Percentiles rank a stretch among this genome's conserved stretches.
These are phyloP conservation scores for Kickxella alabastrina DNA, from an alignment of 192 early-diverging fungal genomes.

Conservation along the genomic window DNA sequence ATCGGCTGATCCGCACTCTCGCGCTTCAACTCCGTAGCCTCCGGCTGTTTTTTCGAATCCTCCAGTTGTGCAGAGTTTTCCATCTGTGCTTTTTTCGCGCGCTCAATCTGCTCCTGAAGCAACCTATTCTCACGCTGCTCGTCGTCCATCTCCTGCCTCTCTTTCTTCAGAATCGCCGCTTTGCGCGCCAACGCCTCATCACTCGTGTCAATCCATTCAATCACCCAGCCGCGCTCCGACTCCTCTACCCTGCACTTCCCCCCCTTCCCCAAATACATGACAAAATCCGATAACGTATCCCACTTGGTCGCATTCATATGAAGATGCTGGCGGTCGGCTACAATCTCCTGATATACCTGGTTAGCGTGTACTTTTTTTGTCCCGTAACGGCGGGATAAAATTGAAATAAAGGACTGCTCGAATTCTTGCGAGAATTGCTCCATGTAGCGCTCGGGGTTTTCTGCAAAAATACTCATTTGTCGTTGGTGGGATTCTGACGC, in stretches of 20 bases:
- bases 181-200: slow-evolving; percentile 76
- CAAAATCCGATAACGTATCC: slow-evolving; percentile 86
- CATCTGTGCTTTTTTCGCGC: slow-evolving; percentile 54
- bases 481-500: slow-evolving; percentile 86
- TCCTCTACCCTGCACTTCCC: slow-evolving; percentile 86
- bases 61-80: background rate
- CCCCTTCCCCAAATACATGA: slow-evolving; percentile 78
- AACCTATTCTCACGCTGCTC: slow-evolving; percentile 77
- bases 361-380: slow-evolving; percentile 87
- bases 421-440: slow-evolving; percentile 79
- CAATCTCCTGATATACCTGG: slow-evolving; percentile 95
- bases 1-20: background rate
- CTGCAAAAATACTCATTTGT: slow-evolving; percentile 85
- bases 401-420: slow-evolving; percentile 73
- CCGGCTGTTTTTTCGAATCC: background rate
- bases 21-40: slow-evolving; percentile 26
- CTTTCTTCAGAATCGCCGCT: slow-evolving; percentile 75
- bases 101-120: slow-evolving; percentile 81
- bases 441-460: slow-evolving; percentile 71
- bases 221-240: slow-evolving; percentile 83
- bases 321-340: slow-evolving; percentile 82
- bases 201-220: slow-evolving; percentile 88
- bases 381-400: slow-evolving; percentile 76
- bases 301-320: slow-evolving; percentile 97
- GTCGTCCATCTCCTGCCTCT: slow-evolving; percentile 76